Conservation (phyloP, 306 rosid genomes). For the Begonia fuchsioides region DNA sequence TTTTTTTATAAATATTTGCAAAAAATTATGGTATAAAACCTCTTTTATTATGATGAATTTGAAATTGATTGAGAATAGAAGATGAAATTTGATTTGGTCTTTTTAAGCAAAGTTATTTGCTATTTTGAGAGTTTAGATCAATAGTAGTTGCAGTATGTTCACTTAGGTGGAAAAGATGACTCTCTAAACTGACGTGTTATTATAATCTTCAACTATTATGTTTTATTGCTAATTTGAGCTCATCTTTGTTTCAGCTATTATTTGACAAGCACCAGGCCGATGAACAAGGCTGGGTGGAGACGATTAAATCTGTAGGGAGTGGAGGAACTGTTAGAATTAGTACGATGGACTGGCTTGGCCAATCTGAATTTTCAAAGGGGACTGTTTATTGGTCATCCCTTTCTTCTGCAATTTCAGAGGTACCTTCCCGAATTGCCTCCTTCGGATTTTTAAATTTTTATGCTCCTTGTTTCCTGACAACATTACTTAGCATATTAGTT, state of each 20-base stretch:
- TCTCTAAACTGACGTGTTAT: background rate
- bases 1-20: background rate
- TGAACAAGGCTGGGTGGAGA: slow-evolving; percentile 84
- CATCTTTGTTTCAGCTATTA: slow-evolving; percentile 43
- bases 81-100: too few species aligned
- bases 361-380: slow-evolving; percentile 45
- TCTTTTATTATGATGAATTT: too few species aligned
- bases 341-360: slow-evolving; percentile 98
- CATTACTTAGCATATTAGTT: too few species aligned
- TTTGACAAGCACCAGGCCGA: slow-evolving; percentile 73
- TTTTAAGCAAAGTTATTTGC: too few species aligned
- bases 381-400: slow-evolving; percentile 77
- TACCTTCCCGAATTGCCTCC: slow-evolving; percentile 2
- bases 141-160: background rate
- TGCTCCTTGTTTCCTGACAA: too few species aligned
- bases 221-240: slow-evolving; percentile 8
- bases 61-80: too few species aligned
- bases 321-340: slow-evolving; percentile 49
- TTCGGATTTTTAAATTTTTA: too few species aligned
- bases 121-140: background rate
- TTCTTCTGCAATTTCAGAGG: slow-evolving; percentile 88
- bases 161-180: background rate
- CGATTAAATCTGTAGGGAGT: slow-evolving; percentile 56
- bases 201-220: background rate
- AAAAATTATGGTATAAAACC: background rate